Base-by-base conservation (phyloP, 2,329 filamentous ascomycete genomes). In the Monosporascus sp. region DNA sequence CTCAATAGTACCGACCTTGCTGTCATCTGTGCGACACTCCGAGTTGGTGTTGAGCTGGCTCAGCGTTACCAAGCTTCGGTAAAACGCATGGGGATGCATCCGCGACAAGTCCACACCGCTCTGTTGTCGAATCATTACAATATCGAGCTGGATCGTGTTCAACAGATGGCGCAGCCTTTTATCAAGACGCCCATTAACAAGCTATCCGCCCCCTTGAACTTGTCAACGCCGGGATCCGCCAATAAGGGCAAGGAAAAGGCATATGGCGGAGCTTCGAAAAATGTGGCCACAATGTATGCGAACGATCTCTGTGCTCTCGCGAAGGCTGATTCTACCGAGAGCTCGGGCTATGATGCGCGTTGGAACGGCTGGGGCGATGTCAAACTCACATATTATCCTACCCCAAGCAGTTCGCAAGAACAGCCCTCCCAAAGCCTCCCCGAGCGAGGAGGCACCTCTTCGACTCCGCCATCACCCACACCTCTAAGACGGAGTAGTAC, bases 31-130 rank as follows among this genome's bases (percentile, higher is more conserved):
- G 81, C 82, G 31, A 88, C 91, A 8, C 80, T 99, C 43, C 85
- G 89, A 58, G 83, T 99, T 55, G 86, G 87, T 31, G 85, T 93
- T 41, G 89, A 93, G 68, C 78, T 99, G 56, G 93, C 94, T 14
- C 90, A 97, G 72, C 85, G 94, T 62, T 99, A 97, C 63, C 88
- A 96, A 70, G 91, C 89, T 9, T 91, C 91, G 18, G 86, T 94
- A 56, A 91, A 92, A 71, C 85, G 91, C 26, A 78, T 87, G 50
- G 77, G 80, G n/a, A 82, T 82, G 55, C 78, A 85, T 15, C 81
- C 78, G 26, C 81, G 82, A 48, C 78, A 86, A 60, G 79, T 92
- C 45, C 88, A 89, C 65, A 82, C 84, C 41, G 84, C 85, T 31
- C 75, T 97, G 48, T 77, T 97, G 49, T 82, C 86, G 24, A 92